These are phyloP conservation scores for Pichia sp. DNA, from an alignment of 1,139 yeast genomes.

Conservation along the genomic window DNA sequence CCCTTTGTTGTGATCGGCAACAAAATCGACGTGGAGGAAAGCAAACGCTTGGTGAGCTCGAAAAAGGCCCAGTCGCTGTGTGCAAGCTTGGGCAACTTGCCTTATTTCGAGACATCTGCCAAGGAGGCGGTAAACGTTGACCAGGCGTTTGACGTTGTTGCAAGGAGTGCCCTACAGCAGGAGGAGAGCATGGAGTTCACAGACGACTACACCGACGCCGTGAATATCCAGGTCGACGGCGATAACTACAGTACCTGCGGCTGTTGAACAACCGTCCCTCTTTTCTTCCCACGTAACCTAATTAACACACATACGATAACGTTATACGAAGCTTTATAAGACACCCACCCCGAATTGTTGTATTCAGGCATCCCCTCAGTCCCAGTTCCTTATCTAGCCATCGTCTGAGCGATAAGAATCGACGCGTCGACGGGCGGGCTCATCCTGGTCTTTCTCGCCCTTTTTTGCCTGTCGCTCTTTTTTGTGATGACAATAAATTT, in stretches of 20 bases:
- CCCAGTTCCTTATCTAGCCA: background rate
- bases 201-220: slow-evolving; percentile 94
- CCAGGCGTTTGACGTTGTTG: slow-evolving; percentile 92
- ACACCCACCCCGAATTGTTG: background rate
- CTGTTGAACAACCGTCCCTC: slow-evolving; percentile 42
- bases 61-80: slow-evolving; percentile 87
- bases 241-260: slow-evolving; percentile 69
- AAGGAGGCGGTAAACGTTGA: slow-evolving; percentile 93
- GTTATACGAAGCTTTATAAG: no score
- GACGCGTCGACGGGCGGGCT: background rate
- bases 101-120: slow-evolving; percentile 92
- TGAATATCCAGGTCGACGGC: slow-evolving; percentile 85
- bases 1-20: slow-evolving; percentile 94
- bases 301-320: no score
- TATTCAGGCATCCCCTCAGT: slow-evolving; percentile 6
- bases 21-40: slow-evolving; percentile 91
- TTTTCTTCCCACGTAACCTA: no score
- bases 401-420: background rate
- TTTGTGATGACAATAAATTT: background rate
- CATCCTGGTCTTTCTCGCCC: no score
- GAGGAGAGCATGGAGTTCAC: slow-evolving; percentile 78
- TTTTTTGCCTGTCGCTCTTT: background rate
- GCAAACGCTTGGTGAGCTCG: slow-evolving; percentile 74
- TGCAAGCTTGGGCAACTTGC: slow-evolving; percentile 81
- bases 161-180: slow-evolving; percentile 88